Evolutionary conservation across 768 basidiomycete species (phyloP).

Genomic region (Scleroderma bovista): DNA sequence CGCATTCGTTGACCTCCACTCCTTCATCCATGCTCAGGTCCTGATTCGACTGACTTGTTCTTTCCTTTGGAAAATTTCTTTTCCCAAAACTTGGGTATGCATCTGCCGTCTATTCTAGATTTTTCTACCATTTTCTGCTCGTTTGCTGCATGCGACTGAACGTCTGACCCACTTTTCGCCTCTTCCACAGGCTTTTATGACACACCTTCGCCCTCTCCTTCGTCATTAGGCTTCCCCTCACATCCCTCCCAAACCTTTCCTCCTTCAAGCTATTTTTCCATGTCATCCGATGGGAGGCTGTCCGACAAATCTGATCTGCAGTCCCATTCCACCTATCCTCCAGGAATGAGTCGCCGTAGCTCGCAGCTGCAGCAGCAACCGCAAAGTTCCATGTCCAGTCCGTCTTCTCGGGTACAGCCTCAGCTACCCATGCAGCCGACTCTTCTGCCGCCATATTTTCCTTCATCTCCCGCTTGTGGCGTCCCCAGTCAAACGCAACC

Average conservation of each 20-base stretch:
- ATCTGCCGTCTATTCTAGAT: not conserved
- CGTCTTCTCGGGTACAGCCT: constrained; percentile 1
- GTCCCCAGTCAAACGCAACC: not conserved
- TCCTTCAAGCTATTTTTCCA: not conserved
- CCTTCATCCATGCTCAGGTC: not conserved
- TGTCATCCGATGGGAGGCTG: constrained; percentile 4
- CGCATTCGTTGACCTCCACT: not conserved
- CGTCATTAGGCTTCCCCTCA: not conserved
- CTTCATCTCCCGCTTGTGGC: not conserved
- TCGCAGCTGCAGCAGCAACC: constrained; percentile 1
- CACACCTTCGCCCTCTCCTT: not conserved
- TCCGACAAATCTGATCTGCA: constrained; percentile 1
- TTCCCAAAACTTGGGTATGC: not conserved
- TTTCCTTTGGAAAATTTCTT: not conserved
- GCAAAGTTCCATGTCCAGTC: not conserved
- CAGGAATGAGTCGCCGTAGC: not conserved
- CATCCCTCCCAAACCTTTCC: not conserved
- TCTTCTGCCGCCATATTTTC: not conserved
- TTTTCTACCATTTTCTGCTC: not conserved
- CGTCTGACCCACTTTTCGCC: not conserved
- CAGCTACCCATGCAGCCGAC: constrained; percentile 3
- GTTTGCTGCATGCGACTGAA: not conserved
- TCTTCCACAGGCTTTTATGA: constrained; percentile 5
- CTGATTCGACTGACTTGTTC: not conserved
- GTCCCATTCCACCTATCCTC: not conserved